Evolutionary conservation across 331 rosid genomes (phyloP), one percentile per base, ranked within the genome.

Genomic region (Acacia concinna): DNA sequence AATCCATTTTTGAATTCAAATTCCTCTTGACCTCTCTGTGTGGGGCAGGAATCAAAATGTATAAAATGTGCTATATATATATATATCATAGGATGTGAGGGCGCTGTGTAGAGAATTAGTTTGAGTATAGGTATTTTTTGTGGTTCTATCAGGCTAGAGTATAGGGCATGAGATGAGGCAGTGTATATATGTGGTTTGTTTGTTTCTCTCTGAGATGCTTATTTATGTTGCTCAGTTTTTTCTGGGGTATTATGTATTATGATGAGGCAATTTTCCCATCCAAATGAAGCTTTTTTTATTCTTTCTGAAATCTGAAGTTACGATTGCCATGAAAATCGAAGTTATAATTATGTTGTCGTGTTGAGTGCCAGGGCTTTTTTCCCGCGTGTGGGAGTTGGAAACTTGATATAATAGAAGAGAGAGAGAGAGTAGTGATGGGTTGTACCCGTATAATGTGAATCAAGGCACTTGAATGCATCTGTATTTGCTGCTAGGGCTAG

Each of bases 1-100:
- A 20, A 74, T 71, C 79, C 87, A 63, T 78, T 84, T 84, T 86
- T 90, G 47, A 77, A 34, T 75, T 52, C 73, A 71, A 79, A 46
- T 75, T 59, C 73, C 57, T 14, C 71, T 78, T 75, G 3, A 81
- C 62, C 30, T 66, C 81, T 47, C 73, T 69, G 20, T 74, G 8
- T 74, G 74, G 73, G 21, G 20, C 77, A 78, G 83, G 79, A 67
- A 32, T 31, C 31, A 71, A 62, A 20, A 37, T 73, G 77, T 43
- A 57, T 51, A 25, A 43, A 68, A 12, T 37, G 54, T 85, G 79
- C 80, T 51, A 63, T 64, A 71, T 69, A 73, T 8, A 80, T 51
- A 63, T 64, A 71, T 69, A 73, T 8, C 43, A 30, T 30, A 73
- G 76, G 38, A 52, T 54, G 23, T n/a, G 51, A 68, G 83, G 80